Base-by-base conservation (phyloP, 768 basidiomycete genomes). In the Mycena indigotica region DNA sequence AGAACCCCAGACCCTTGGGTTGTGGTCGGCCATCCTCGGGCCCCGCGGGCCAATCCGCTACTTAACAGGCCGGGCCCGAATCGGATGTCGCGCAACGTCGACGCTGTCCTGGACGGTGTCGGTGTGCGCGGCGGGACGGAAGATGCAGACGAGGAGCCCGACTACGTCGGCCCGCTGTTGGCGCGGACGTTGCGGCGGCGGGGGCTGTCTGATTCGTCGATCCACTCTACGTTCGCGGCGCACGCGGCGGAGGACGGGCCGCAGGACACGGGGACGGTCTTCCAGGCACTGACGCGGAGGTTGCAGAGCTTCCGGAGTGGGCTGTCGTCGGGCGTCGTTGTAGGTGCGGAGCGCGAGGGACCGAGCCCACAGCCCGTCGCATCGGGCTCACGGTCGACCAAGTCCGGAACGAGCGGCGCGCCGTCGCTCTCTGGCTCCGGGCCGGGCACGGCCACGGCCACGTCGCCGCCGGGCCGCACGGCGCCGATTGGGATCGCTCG, bases 191-290 rank as follows among this genome's bases (percentile, higher is more conserved):
- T 95, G 5, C 83, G 85, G 35, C 82, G 88, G 26, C 83, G 95
- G 53, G 93, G 94, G 2, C 72, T 97, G 50, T 93, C 91, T 2
- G 96, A 98, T 69, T 95, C 94, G 1, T 95, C 93, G 2, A 94
- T 98, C 58, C 91, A 87, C 60, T 89, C 92, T 3, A 92, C 92
- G 0, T 96, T 91, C 72, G 75, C 85, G 58, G 78, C 73, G 53
- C 83, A 62, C 41, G 55, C 52, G 51, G 23, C 2, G 51, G 54
- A 45, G 28, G 51, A 51, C 25, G 57, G 89, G 48, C 76, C 70
- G 4, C 77, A 77, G n/a, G 73, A 75, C 28, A 52, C 58, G 41
- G 69, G 71, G 21, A 81, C 83, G 1, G 82, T 87, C 50, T 73
- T 86, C 53, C 77, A 79, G 57, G 79, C 80, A 3, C 68, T 87